Percentiles rank a stretch among this genome's conserved stretches.
Evolutionary conservation across 257 asterid species (phyloP).

Genomic region (Prunella vulgaris): DNA sequence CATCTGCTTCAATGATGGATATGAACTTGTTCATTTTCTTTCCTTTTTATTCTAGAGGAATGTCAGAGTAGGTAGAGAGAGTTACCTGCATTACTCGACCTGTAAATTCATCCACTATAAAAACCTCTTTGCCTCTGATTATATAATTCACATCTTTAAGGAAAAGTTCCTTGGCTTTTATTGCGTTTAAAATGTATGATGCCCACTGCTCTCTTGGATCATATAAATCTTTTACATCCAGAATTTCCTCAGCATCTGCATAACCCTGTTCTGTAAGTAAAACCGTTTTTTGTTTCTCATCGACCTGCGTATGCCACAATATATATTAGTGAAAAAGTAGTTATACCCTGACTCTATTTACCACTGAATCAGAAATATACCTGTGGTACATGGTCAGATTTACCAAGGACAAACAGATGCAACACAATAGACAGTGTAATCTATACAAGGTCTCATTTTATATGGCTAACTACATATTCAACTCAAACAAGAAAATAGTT

Average conservation of each 20-base stretch:
- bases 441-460: not conserved
- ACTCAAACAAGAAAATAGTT: slow-evolving; percentile 3
- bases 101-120: slow-evolving; percentile 94
- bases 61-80: slow-evolving; percentile 20
- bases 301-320: slow-evolving; percentile 64
- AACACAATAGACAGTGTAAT: slow-evolving; percentile 2
- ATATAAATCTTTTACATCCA: slow-evolving; percentile 86
- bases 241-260: slow-evolving; percentile 96
- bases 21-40: slow-evolving; percentile 13
- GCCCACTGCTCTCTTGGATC: slow-evolving; percentile 99
- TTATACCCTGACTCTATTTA: not conserved
- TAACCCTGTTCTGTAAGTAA: slow-evolving; percentile 93
- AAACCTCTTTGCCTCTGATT: slow-evolving; percentile 88
- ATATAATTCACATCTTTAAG: slow-evolving; percentile 93
- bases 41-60: slow-evolving; percentile 4
- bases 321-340: slow-evolving; percentile 14
- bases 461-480: slow-evolving; percentile 11
- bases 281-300: slow-evolving; percentile 86
- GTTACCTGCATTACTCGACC: slow-evolving; percentile 99
- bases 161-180: slow-evolving; percentile 94
- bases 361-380: slow-evolving; percentile 13
- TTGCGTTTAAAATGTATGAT: slow-evolving; percentile 82
- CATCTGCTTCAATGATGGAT: not conserved
- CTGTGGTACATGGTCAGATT: slow-evolving; percentile 8
- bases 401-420: not conserved